Evolutionary conservation across 169 alveolate species (phyloP), one percentile per base, ranked within the genome.

Genomic region (Plasmodium gallinaceum): DNA sequence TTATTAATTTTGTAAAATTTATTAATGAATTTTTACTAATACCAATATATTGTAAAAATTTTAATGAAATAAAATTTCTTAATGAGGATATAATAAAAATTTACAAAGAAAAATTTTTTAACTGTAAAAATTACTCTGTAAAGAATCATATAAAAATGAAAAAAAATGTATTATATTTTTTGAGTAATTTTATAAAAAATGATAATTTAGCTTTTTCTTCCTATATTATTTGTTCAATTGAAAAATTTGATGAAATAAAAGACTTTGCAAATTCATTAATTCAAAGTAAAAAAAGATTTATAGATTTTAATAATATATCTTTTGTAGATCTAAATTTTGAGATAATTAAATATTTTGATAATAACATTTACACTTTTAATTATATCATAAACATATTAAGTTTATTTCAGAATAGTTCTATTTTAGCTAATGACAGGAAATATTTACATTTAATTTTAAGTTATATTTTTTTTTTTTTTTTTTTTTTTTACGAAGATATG

Each of bases 81-180:
- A 46, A 46, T 46, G 24, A 7, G 39, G 64, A 68, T 54, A 32
- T 68, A 39, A 22, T 54, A 14, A 68, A 68, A 18, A 68, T 66
- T 42, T 80, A 80, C 45, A 62, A 51, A 60, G 74, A 68, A 39
- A 65, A 80, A 68, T 65, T 80, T 39, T 61, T 69, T 14, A 20
- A 57, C 26, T 48, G 48, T 12, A 80, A 68, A 68, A 57, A 69
- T 68, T 80, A 80, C 58, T 68, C 66, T 16, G 48, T 39, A 12
- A 58, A 51, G 22, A 80, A 80, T 68, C 90, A 80, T 16, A 68
- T 68, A 66, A 80, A 80, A 80, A 80, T 80, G 90, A 80, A 80
- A 61, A 80, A 80, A 18, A 80, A 80, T 80, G 52, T 72, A 22
- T 48, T 80, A 24, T 18, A 80, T 43, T 80, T 80, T 66, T 68